Base-by-base conservation (phyloP, 805 yeast genomes). In the Zygosaccharomyces bailii region DNA sequence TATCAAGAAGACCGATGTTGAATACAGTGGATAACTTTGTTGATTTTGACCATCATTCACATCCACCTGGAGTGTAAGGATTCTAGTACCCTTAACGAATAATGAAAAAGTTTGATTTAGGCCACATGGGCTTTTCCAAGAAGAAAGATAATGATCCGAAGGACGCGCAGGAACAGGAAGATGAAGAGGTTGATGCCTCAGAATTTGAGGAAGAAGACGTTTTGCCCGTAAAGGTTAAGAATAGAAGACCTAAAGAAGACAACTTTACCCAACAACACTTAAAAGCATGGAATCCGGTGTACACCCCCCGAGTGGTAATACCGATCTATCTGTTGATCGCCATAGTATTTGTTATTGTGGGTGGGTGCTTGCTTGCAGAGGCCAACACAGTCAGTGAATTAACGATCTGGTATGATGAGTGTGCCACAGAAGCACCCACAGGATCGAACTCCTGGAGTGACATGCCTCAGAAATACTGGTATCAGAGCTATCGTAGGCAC, bases 251-350 rank as follows among this genome's bases (percentile, higher is more conserved):
- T 10, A 79, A 78, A 38, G 83, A 77, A 64, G 84, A 86, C 29
- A 83, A 82, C 13, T 85, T 85, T 60, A 75, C 90, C 46, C 95
- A 85, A 57, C 84, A 79, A 53, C 63, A 78, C 47, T 59, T 79
- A 34, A 74, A 73, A 42, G 72, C 82, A 16, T 67, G 76, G 61
- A 80, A 78, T 44, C 98, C 98, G 1, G 86, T 93, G 48, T 75
- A 90, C 54, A 89, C 96, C 1, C 96, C 97, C 4, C 82, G 79
- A 56, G 80, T 93, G 21, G 95, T 91, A 40, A 75, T 91, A 42
- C 96, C 96, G 5, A 69, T 91, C 45, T 78, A 90, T 54, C 68
- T 89, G 34, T 47, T 79, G 10, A 70, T 90, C 34, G 88, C 95
- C 1, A 73, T 84, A n/a, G 73, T 93, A 10, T 85, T 89, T 61